These are phyloP conservation scores for Paxillus ammoniavirescens DNA, from an alignment of 768 basidiomycete genomes.

Conservation along the genomic window DNA sequence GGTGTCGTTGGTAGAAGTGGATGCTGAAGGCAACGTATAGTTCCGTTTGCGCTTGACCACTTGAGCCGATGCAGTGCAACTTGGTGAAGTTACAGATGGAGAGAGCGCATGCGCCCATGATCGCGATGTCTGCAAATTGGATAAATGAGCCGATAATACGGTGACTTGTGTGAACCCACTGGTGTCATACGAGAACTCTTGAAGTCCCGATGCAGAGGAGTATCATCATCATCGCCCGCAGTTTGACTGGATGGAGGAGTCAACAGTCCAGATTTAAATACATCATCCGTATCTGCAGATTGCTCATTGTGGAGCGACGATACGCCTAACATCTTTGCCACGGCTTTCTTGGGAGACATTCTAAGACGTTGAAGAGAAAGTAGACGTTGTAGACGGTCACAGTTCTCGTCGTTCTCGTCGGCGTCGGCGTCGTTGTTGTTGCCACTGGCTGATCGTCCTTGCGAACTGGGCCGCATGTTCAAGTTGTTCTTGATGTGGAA, in stretches of 20 bases:
- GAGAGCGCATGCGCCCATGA: no score
- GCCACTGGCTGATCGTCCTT: slow-evolving; percentile 1
- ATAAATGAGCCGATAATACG: slow-evolving; percentile 21
- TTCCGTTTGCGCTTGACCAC: slow-evolving; percentile 10
- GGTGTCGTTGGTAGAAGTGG: slow-evolving; percentile 1
- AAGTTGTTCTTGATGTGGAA: not conserved
- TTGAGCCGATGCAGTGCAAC: not conserved
- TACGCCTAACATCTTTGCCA: not conserved
- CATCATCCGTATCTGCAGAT: not conserved
- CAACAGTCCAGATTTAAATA: slow-evolving; percentile 18
- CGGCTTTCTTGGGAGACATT: slow-evolving; percentile 2
- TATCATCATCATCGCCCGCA: slow-evolving; percentile 13
- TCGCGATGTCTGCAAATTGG: not conserved
- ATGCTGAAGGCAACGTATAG: slow-evolving; percentile 23
- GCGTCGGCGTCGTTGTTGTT: not conserved
- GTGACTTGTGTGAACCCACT: not conserved
- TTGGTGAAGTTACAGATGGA: not conserved
- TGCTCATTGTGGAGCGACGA: not conserved
- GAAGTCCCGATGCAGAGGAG: slow-evolving; percentile 28
- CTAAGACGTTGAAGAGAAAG: slow-evolving; percentile 15
- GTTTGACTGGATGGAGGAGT: slow-evolving; percentile 27
- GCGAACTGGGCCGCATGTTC: not conserved
- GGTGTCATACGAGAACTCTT: not conserved
- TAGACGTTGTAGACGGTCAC: slow-evolving; percentile 22
- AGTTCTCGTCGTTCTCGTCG: not conserved